Percentiles rank a stretch among this genome's conserved stretches.
Evolutionary conservation across 2,329 filamentous ascomycete species (phyloP).

Genomic region (Albophoma yamanashiensis): DNA sequence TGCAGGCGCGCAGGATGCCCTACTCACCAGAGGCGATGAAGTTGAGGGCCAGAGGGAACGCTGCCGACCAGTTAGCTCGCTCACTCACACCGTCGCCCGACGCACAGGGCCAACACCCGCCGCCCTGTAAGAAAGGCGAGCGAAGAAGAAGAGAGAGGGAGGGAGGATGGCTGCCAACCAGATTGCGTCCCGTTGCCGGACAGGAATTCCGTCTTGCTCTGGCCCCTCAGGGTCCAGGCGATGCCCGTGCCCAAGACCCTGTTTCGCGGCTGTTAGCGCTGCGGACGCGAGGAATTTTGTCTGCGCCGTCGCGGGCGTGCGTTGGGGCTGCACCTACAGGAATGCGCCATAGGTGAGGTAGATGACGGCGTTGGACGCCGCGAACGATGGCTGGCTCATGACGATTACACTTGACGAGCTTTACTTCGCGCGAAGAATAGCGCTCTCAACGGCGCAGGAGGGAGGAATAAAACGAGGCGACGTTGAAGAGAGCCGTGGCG

Average conservation of each 20-base stretch:
- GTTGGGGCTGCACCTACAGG: conserved; percentile 41
- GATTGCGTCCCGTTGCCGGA: conserved; percentile 73
- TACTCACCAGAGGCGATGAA: conserved; percentile 90
- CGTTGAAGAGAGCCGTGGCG: not conserved
- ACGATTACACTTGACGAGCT: conserved; percentile 24
- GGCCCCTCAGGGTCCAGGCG: conserved; percentile 47
- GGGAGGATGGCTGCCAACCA: conserved; percentile 43
- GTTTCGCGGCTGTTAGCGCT: conserved; percentile 9
- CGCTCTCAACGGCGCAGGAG: not conserved
- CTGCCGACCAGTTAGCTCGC: conserved; percentile 29
- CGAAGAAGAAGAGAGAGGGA: not conserved
- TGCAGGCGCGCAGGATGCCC: conserved; percentile 16
- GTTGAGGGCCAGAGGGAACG: conserved; percentile 72
- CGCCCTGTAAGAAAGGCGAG: not conserved
- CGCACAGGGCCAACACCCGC: not conserved
- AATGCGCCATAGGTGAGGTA: conserved; percentile 71
- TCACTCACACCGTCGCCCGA: not conserved
- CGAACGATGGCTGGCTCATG: conserved; percentile 66
- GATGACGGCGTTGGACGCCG: conserved; percentile 75
- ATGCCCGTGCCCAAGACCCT: conserved; percentile 54
- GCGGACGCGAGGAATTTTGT: not conserved
- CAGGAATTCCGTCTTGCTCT: conserved; percentile 62
- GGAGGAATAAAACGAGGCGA: not conserved
- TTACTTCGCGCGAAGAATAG: not conserved
- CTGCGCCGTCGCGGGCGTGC: not conserved